Evolutionary conservation across 441 rosid genomes (phyloP), one percentile per base, ranked within the genome.

Genomic region (Erodium texanum): DNA sequence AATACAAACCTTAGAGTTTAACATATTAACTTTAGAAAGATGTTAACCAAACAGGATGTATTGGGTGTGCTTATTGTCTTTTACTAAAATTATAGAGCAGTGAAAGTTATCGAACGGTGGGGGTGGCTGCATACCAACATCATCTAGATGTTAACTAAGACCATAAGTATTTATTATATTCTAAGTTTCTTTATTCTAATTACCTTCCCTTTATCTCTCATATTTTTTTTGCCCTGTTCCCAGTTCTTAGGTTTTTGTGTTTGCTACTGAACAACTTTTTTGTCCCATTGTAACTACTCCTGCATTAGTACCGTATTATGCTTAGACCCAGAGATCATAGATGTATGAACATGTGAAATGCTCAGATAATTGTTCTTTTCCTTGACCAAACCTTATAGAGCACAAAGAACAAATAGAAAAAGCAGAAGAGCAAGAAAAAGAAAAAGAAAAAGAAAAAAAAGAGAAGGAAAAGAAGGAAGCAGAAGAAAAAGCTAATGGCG

Each of bases 341-440:
- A 32, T 32, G 36, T 32, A 32, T 32, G 36, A 32, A 32, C 6
- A 32, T 32, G 27, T 58, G 62, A 20, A 22, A 19, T 58, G 24
- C 24, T 19, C 11, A 18, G 3, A 19, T 58, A 29, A 1, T 15
- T 12, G 24, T 43, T 69, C 54, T 50, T 70, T 72, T 29, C 23
- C 29, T 74, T 24, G 48, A 62, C 59, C 36, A 63, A 32, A 1
- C 18, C 65, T 23, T 78, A 24, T 81, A 95, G 99, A 92, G 22
- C 92, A 66, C 52, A 95, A 92, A 81, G 99, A 92, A 80, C 89
- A 82, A 71, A 87, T 95, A 73, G 99, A 95, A 74, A 90, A 85
- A 78, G 85, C 85, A 67, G 98, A 92, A 84, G 97, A 95, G 81
- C 82, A 79, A 79, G 95, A 83, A 68, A 92, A 87, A 52, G 87